Evolutionary conservation across 2,329 filamentous ascomycete genomes (phyloP), one percentile per base, ranked within the genome.

Genomic region (Tolypocladium amazonense): DNA sequence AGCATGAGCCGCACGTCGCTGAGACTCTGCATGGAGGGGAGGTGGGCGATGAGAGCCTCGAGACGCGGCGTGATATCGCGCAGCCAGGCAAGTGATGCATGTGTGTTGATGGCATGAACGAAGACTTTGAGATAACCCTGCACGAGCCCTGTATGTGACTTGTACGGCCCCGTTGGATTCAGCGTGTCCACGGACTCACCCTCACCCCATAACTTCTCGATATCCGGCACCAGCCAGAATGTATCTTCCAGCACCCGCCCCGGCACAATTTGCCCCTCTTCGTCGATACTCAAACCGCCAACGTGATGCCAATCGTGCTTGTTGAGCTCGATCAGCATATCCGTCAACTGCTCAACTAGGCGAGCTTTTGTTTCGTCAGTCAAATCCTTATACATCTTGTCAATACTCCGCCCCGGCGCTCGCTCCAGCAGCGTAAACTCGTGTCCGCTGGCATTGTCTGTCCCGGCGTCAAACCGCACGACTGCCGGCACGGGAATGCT

Each of bases 241-340:
- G 67, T 71, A 57, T 76, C 72, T 5, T 75, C 73, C 9, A 75
- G 56, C 1, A 70, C 57, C 2, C 65, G 70, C 2, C 68, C 71
- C 1, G 64, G 63, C 1, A 62, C 45, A 12, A 66, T 56, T 3
- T 50, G 9, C 2, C 62, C 64, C 1, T 59, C 56, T 11, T 61
- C 59, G n/a, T 61, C 59, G 4, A 67, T 33, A 35, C 39, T 47
- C 3, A 74, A 59, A 1, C 71, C 72, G 37, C 71, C 70, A 23
- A 71, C 64, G 20, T 64, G 61, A 6, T 56, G 15, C 60, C 67
- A 72, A 12, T 59, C 45, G 30, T 67, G 65, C 11, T 35, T 12
- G 56, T 74, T 68, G 8, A 74, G 62, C 58, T 75, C 65, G 12
- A 58, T 43, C n/a, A 75, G 60, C 52, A 69, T 61, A 25, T 71